Percentiles rank a stretch among this genome's conserved stretches.
Conservation (phyloP, 2,329 filamentous ascomycete genomes). For the Cordyceps cicadae region DNA sequence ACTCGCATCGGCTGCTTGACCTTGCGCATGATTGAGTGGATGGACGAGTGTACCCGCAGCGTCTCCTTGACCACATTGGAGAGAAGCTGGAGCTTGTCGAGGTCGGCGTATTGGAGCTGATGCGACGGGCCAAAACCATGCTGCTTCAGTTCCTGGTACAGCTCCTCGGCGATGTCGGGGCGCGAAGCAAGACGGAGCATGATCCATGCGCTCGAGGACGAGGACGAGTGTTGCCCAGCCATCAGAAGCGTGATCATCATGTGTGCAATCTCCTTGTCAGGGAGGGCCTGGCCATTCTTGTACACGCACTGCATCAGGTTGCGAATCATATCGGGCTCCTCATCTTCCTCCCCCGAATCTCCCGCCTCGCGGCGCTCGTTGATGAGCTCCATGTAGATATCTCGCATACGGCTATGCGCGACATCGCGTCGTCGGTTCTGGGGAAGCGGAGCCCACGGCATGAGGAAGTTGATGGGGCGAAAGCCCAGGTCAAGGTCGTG, state of each 20-base stretch:
- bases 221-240: conserved; percentile 76
- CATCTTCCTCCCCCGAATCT: conserved; percentile 34
- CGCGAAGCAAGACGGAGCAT: conserved; percentile 62
- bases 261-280: conserved; percentile 70
- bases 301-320: conserved; percentile 71
- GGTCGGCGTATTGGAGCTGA: conserved; percentile 27
- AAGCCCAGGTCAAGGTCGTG: conserved; percentile 72
- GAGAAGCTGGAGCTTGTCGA: conserved; percentile 2
- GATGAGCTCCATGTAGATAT: conserved; percentile 66
- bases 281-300: conserved; percentile 61
- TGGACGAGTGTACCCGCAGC: conserved; percentile 60
- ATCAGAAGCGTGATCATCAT: conserved; percentile 88
- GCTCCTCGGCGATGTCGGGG: conserved; percentile 62
- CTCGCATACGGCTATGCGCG: conserved; percentile 62
- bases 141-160: conserved; percentile 57
- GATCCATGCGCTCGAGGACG: conserved; percentile 71
- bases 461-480: conserved; percentile 71
- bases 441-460: conserved; percentile 71
- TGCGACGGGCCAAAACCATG: conserved; percentile 20
- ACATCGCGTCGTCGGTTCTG: conserved; percentile 65
- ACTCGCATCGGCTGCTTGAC: conserved; percentile 60
- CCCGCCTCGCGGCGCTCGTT: conserved; percentile 44
- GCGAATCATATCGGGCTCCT: conserved; percentile 64
- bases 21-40: conserved; percentile 65
- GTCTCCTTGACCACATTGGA: conserved; percentile 56